Evolutionary conservation across 2,329 filamentous ascomycete genomes (phyloP).

Genomic region (Trichoderma hamatum): DNA sequence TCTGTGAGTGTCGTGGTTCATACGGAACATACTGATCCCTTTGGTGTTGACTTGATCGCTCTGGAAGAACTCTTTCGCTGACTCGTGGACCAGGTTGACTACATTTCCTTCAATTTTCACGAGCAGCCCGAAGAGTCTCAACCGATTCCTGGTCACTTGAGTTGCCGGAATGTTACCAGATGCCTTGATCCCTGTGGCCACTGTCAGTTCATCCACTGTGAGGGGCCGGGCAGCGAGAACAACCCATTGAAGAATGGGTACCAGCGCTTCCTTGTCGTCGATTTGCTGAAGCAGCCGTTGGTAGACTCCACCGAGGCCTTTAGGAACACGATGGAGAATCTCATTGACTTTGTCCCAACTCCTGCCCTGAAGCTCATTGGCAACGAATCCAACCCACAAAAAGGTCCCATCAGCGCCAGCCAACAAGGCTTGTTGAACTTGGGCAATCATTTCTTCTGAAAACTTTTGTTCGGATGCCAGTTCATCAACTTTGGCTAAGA

Average conservation of each 20-base stretch:
- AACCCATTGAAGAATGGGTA: conserved; percentile 17
- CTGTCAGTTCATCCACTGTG: conserved; percentile 10
- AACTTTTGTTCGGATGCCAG: conserved; percentile 11
- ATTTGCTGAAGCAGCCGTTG: conserved; percentile 16
- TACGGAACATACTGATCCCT: conserved; percentile 8
- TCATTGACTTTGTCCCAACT: conserved; percentile 14
- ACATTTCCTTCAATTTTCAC: conserved; percentile 11
- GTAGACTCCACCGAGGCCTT: conserved; percentile 13
- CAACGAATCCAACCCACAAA: conserved; percentile 20
- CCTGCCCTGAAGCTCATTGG: conserved; percentile 21
- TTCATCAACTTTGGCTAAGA: conserved; percentile 11
- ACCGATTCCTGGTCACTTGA: neutral
- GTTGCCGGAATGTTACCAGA: neutral
- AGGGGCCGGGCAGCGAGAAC: conserved; percentile 12
- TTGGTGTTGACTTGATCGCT: conserved; percentile 12
- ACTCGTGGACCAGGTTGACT: conserved; percentile 12
- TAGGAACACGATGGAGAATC: conserved; percentile 7
- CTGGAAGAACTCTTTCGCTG: conserved; percentile 16
- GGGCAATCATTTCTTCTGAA: neutral
- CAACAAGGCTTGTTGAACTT: neutral
- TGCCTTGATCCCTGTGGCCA: conserved; percentile 5
- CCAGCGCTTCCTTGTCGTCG: conserved; percentile 2
- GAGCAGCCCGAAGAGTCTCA: conserved; percentile 3
- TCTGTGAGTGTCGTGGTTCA: conserved; percentile 5
- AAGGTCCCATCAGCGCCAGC: conserved; percentile 16